Conservation (phyloP, 2,329 filamentous ascomycete species). For the Penicillium fuscoglaucum region DNA sequence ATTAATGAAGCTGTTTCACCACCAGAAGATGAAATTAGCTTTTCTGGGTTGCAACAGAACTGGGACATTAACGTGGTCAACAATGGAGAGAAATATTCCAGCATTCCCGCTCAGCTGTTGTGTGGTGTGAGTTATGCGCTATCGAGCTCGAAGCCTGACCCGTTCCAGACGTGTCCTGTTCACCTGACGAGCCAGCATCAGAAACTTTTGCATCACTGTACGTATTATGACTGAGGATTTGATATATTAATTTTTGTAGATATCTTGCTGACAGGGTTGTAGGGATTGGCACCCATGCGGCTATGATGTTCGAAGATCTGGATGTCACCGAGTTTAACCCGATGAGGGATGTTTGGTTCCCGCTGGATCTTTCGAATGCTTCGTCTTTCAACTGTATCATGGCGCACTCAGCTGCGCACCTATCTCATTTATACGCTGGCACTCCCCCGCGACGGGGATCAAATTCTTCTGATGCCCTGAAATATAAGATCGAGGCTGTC, state of each 20-base stretch:
- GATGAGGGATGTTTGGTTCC: constrained; percentile 45
- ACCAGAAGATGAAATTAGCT: background rate
- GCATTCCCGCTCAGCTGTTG: constrained; percentile 21
- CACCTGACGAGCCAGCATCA: constrained; percentile 38
- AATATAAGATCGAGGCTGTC: constrained; percentile 40
- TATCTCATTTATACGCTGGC: constrained; percentile 37
- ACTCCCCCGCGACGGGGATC: constrained; percentile 27
- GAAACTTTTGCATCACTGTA: constrained; percentile 42
- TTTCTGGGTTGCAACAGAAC: background rate
- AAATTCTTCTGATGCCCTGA: constrained; percentile 23
- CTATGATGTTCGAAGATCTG: constrained; percentile 36
- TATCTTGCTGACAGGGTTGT: background rate
- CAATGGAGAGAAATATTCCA: background rate
- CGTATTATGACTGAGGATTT: constrained; percentile 3
- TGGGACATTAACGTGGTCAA: background rate
- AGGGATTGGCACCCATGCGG: constrained; percentile 35
- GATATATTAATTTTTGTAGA: too few relatives aligned
- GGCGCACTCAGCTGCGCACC: constrained; percentile 45
- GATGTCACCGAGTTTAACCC: constrained; percentile 37
- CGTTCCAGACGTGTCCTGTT: constrained; percentile 40
- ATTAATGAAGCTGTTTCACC: background rate
- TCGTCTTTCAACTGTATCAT: constrained; percentile 46
- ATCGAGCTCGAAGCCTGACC: constrained; percentile 32
- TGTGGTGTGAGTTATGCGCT: constrained; percentile 35
- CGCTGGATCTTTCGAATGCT: constrained; percentile 44